Conservation (phyloP, 2,329 filamentous ascomycete species). For the Penicillium brevicompactum region DNA sequence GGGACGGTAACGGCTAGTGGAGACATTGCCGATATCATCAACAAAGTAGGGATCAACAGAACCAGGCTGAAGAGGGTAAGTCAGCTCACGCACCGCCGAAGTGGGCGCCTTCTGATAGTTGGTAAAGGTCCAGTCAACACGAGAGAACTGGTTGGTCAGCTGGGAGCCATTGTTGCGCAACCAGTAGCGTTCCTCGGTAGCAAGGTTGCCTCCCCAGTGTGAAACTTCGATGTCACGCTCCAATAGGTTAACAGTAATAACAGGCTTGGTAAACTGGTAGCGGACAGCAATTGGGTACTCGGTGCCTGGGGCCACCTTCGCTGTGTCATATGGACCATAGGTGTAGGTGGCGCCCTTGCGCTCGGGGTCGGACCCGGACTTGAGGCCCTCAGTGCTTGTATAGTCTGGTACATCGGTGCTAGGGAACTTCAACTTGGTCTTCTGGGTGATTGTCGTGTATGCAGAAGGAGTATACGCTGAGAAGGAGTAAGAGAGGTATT, state of each 20-base stretch:
- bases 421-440: constrained; percentile 92
- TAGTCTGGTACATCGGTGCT: constrained; percentile 79
- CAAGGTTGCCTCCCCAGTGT: constrained; percentile 97
- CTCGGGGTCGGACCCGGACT: constrained; percentile 68
- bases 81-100: constrained; percentile 78
- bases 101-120: constrained; percentile 76
- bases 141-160: constrained; percentile 70
- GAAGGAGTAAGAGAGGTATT: constrained; percentile 84
- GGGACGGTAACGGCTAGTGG: constrained; percentile 81
- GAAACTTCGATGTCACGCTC: constrained; percentile 94
- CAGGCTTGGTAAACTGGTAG: constrained; percentile 93
- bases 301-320: constrained; percentile 73
- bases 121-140: constrained; percentile 72
- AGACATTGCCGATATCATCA: constrained; percentile 95
- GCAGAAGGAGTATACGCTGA: constrained; percentile 81
- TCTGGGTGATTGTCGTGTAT: constrained; percentile 87
- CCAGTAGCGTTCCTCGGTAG: constrained; percentile 91
- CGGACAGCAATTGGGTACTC: constrained; percentile 73
- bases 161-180: constrained; percentile 84
- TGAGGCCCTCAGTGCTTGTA: constrained; percentile 67
- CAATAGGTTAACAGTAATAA: constrained; percentile 75
- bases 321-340: constrained; percentile 80
- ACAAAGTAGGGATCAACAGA: constrained; percentile 90
- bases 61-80: constrained; percentile 76
- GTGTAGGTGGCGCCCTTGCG: constrained; percentile 84